Conservation (phyloP, 257 asterid genomes). For the Rhazya stricta region DNA sequence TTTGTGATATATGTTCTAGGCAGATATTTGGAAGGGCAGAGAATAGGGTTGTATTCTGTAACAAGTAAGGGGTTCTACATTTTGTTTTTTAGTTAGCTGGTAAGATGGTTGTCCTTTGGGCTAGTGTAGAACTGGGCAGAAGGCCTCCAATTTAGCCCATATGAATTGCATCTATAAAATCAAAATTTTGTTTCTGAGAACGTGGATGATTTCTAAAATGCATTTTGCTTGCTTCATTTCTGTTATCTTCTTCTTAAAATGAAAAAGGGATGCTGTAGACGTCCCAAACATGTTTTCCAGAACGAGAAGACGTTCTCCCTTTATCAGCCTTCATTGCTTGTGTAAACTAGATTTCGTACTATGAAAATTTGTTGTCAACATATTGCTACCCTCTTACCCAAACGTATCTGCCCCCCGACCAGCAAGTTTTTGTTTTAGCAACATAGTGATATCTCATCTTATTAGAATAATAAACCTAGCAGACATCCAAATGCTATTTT, state of each 20-base stretch:
- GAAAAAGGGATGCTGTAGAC: background rate
- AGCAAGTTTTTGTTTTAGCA: background rate
- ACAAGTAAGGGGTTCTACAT: conserved; percentile 24
- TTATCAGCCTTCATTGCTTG: background rate
- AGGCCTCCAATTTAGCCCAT: background rate
- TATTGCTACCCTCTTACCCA: background rate
- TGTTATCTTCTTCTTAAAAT: background rate
- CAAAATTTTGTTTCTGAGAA: background rate
- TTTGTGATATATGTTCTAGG: conserved; percentile 6
- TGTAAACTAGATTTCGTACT: background rate
- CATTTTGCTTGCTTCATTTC: background rate
- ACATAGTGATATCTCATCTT: background rate
- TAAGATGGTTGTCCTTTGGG: background rate
- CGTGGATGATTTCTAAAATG: background rate
- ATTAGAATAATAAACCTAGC: background rate
- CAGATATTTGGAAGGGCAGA: conserved; percentile 27
- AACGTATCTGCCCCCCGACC: too few species aligned
- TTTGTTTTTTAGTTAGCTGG: background rate
- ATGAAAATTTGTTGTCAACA: background rate
- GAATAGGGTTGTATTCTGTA: conserved; percentile 25
- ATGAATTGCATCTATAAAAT: too few species aligned
- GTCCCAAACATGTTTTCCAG: background rate
- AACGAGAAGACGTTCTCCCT: background rate
- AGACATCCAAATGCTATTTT: background rate
- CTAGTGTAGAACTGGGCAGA: background rate